These are phyloP conservation scores for Ceratorhiza oryzae-sativae DNA, from an alignment of 1,284 basidiomycete species.

Conservation along the genomic window DNA sequence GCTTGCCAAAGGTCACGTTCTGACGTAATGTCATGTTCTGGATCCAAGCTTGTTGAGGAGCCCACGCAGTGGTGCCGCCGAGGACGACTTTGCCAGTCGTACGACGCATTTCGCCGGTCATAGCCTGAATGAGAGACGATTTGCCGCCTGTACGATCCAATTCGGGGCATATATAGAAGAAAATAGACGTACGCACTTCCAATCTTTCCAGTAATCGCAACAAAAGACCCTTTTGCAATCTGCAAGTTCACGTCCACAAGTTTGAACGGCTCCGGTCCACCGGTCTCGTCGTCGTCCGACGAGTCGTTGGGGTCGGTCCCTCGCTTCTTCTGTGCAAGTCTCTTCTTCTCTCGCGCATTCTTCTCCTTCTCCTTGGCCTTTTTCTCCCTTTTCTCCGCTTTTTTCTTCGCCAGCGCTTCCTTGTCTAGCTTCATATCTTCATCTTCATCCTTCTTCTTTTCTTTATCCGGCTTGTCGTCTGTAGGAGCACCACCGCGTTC, in stretches of 20 bases:
- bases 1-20: slow-evolving; percentile 52
- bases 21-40: slow-evolving; percentile 53
- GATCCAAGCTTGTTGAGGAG: slow-evolving; percentile 61
- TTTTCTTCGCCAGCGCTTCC: slow-evolving; percentile 42
- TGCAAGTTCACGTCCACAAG: slow-evolving; percentile 52
- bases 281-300: slow-evolving; percentile 41
- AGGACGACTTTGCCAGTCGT: slow-evolving; percentile 53
- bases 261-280: slow-evolving; percentile 49
- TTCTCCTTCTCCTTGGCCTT: slow-evolving; percentile 44
- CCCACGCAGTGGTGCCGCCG: slow-evolving; percentile 56
- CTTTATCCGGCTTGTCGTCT: slow-evolving; percentile 10
- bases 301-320: slow-evolving; percentile 30
- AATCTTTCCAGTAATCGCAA: slow-evolving; percentile 55
- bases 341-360: slow-evolving; percentile 45
- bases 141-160: slow-evolving; percentile 49
- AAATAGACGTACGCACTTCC: slow-evolving; percentile 47
- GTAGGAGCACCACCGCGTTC: slow-evolving; percentile 55
- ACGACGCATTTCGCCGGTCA: slow-evolving; percentile 56
- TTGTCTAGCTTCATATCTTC: slow-evolving; percentile 36
- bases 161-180: not conserved
- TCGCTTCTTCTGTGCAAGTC: slow-evolving; percentile 24
- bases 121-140: slow-evolving; percentile 50
- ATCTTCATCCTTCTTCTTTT: slow-evolving; percentile 46
- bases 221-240: slow-evolving; percentile 52
- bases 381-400: slow-evolving; percentile 40